Evolutionary conservation across 768 basidiomycete genomes (phyloP).

Genomic region (Gelatoporia subvermispora): DNA sequence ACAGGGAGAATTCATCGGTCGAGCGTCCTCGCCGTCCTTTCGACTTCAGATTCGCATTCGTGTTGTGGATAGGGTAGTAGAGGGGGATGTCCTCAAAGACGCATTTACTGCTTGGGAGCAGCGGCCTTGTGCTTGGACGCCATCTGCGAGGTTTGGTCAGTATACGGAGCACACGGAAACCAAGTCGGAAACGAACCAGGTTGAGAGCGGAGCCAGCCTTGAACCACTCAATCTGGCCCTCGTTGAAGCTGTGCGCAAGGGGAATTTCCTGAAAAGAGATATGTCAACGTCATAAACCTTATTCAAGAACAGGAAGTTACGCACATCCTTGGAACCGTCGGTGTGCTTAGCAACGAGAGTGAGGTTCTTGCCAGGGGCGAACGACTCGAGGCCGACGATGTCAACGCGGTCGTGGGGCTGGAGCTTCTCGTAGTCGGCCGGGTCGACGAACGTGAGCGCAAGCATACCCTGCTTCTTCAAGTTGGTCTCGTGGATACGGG

Average conservation of each 20-base stretch:
- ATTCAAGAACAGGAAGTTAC: constrained; percentile 15
- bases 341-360: constrained; percentile 77
- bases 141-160: constrained; percentile 42
- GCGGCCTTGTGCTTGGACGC: constrained; percentile 52
- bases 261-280: constrained; percentile 46
- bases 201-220: constrained; percentile 95
- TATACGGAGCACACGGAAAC: neutral
- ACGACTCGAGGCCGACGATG: constrained; percentile 83
- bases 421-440: constrained; percentile 92
- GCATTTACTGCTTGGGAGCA: constrained; percentile 20
- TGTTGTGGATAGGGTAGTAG: no score
- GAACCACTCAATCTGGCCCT: constrained; percentile 98
- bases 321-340: constrained; percentile 68
- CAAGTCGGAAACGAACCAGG: constrained; percentile 45
- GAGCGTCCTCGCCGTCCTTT: constrained; percentile 8
- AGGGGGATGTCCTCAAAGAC: neutral
- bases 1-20: constrained; percentile 6
- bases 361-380: constrained; percentile 90
- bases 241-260: constrained; percentile 92
- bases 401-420: constrained; percentile 83
- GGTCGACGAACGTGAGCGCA: constrained; percentile 87
- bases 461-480: constrained; percentile 99
- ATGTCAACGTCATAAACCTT: neutral
- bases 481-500: constrained; percentile 97
- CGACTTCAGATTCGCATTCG: constrained; percentile 2